Base-by-base conservation (phyloP, 2,329 filamentous ascomycete species). In the Penicillium crustosum region DNA sequence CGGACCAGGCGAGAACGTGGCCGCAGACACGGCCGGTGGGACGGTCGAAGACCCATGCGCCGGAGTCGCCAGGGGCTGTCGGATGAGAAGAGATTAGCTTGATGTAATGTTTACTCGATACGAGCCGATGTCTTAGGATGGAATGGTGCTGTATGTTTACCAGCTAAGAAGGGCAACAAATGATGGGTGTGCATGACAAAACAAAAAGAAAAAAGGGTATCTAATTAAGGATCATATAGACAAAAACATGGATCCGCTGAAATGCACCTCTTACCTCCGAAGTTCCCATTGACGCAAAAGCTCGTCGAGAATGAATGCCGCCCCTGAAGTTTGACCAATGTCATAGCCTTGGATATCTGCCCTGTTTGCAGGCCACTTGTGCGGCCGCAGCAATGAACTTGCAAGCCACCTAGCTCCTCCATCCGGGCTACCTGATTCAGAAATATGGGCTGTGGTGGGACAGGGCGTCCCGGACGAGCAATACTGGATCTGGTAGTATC, bases 41-140 rank as follows among this genome's bases (percentile, higher is more conserved):
- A 57, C 90, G 88, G 66, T 93, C 90, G 17, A 97, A 86, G 4
- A 97, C 86, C 93, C 93, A 97, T 0, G 93, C 93, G 4, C 93
- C 93, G 7, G 89, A 93, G 72, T 97, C 93, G 19, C 93, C 93
- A 2, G 93, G 93, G 13, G 67, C 61, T 61, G 57, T 54, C 49
- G 41, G 10, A 44, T 52, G n/a, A 41, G 43, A 47, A 41, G 33
- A 52, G 52, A 47, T 68, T 66, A 64, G 65, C 61, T 56, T 55
- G n/a, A 43, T 42, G 41, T 42, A 41, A 42, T 39, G 25, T 57
- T 62, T 66, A 66, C 65, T 65, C 43, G 27, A 58, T 61, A 65
- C 33, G 53, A 48, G 56, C 23, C 12, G 39, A 38, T 41, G 45
- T 35, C 35, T 55, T 58, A 55, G 38, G 17, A 50, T 51, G 41